Evolutionary conservation across 208 protist species (phyloP).

Genomic region (Wallacemonas sp.): DNA sequence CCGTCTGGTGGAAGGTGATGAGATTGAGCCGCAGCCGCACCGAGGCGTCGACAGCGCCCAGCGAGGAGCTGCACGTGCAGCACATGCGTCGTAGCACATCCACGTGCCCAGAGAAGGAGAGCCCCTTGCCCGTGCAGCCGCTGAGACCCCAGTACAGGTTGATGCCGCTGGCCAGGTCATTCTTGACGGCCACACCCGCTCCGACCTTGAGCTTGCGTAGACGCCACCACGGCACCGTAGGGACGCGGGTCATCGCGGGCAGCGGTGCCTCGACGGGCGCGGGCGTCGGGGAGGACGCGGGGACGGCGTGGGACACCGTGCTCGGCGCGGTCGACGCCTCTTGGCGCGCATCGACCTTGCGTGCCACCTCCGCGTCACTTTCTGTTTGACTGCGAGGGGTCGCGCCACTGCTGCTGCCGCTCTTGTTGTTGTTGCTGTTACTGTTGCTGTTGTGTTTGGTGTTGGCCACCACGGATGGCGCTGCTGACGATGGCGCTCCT

Average conservation of each 20-base stretch:
- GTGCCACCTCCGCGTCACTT: too few relatives aligned
- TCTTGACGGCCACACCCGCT: slow-evolving; percentile 61
- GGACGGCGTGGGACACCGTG: too few relatives aligned
- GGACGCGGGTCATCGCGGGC: background rate
- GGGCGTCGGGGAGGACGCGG: background rate
- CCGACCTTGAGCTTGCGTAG: slow-evolving; percentile 63
- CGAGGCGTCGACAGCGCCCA: slow-evolving; percentile 45
- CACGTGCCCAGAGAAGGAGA: slow-evolving; percentile 58
- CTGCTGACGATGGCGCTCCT: background rate
- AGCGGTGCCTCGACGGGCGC: background rate
- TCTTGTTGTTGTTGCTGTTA: too few relatives aligned
- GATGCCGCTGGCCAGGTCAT: slow-evolving; percentile 67
- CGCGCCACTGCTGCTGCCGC: too few relatives aligned
- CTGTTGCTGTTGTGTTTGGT: background rate
- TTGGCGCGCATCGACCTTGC: too few relatives aligned
- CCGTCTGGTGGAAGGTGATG: slow-evolving; percentile 75
- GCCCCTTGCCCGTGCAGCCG: slow-evolving; percentile 40
- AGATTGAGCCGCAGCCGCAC: slow-evolving; percentile 72
- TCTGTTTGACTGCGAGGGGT: too few relatives aligned
- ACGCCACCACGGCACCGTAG: slow-evolving; percentile 33
- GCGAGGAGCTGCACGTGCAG: slow-evolving; percentile 55
- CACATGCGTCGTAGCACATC: slow-evolving; percentile 76
- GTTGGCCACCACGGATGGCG: background rate
- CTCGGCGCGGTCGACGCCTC: too few relatives aligned
- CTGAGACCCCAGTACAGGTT: slow-evolving; percentile 77